These are phyloP conservation scores for Hypoxylon sp. DNA, from an alignment of 2,329 filamentous ascomycete genomes.

Conservation along the genomic window DNA sequence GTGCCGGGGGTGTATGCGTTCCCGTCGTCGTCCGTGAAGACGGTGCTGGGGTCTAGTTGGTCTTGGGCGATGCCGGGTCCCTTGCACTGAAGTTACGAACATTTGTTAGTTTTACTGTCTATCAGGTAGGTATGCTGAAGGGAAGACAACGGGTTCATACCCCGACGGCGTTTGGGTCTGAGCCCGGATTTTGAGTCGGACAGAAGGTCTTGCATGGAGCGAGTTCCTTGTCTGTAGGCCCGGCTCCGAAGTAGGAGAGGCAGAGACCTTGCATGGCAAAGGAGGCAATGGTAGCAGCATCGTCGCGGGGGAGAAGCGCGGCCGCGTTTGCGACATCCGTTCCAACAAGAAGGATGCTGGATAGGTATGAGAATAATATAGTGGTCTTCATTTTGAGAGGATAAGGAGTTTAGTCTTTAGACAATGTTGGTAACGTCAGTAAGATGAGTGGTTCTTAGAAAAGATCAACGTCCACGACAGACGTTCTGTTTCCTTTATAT, in stretches of 20 bases:
- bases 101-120: slow-evolving; percentile 12
- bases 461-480: background rate
- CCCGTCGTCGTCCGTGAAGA: slow-evolving; percentile 41
- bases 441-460: background rate
- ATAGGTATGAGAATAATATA: slow-evolving; percentile 22
- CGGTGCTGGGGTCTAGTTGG: slow-evolving; percentile 33
- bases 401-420: background rate
- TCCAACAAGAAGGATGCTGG: slow-evolving; percentile 18
- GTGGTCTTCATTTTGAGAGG: slow-evolving; percentile 27
- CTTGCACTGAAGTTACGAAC: slow-evolving; percentile 25
- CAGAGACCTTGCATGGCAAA: slow-evolving; percentile 42
- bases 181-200: slow-evolving; percentile 29
- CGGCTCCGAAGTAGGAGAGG: slow-evolving; percentile 37
- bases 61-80: slow-evolving; percentile 23
- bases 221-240: slow-evolving; percentile 35
- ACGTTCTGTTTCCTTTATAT: background rate
- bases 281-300: slow-evolving; percentile 40
- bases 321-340: slow-evolving; percentile 8
- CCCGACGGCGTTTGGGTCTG: slow-evolving; percentile 39
- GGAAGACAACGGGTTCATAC: slow-evolving; percentile 16
- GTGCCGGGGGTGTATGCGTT: slow-evolving; percentile 34
- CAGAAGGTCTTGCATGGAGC: slow-evolving; percentile 39
- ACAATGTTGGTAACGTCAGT: background rate
- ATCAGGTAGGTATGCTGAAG: background rate
- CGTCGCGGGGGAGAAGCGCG: slow-evolving; percentile 31